Evolutionary conservation across 225 moss, liverwort and hornwort species (phyloP).

Genomic region (Sphagnum tenellum): DNA sequence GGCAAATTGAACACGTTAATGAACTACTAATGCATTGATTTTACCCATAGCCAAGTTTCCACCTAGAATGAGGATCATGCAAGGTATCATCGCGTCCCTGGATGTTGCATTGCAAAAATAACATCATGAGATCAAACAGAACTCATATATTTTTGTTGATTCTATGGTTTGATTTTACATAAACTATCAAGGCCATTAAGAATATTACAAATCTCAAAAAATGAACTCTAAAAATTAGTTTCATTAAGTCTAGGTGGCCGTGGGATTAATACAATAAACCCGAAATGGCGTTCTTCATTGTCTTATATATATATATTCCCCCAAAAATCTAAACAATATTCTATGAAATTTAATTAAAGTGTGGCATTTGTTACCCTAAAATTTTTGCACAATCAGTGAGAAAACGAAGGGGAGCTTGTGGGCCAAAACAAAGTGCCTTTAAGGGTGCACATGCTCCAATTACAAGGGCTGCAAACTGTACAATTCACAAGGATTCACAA

Average conservation of each 20-base stretch:
- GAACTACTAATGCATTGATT: too few relatives aligned
- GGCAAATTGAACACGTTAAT: too few relatives aligned
- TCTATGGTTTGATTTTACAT: not conserved
- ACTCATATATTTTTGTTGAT: not conserved
- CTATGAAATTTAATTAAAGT: too few relatives aligned
- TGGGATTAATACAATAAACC: too few relatives aligned
- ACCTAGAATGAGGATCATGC: constrained; percentile 8
- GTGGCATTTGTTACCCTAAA: not conserved
- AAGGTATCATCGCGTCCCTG: constrained; percentile 12
- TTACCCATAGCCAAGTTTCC: constrained; percentile 2
- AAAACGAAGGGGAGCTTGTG: constrained; percentile 3
- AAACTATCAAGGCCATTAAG: not conserved
- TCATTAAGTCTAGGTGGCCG: too few relatives aligned
- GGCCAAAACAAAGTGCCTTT: constrained; percentile 5
- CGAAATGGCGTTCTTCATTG: too few relatives aligned
- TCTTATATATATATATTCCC: too few relatives aligned
- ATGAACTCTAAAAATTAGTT: too few relatives aligned
- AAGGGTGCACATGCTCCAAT: constrained; percentile 5
- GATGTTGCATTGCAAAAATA: not conserved
- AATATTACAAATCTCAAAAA: too few relatives aligned
- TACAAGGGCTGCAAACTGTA: constrained; percentile 2
- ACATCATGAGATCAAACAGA: not conserved
- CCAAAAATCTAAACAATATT: too few relatives aligned
- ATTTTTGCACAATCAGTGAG: constrained; percentile 5
- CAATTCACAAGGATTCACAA: not conserved